Evolutionary conservation across 139 green algal species (phyloP).

Genomic region (Diplosphaera chodatii): DNA sequence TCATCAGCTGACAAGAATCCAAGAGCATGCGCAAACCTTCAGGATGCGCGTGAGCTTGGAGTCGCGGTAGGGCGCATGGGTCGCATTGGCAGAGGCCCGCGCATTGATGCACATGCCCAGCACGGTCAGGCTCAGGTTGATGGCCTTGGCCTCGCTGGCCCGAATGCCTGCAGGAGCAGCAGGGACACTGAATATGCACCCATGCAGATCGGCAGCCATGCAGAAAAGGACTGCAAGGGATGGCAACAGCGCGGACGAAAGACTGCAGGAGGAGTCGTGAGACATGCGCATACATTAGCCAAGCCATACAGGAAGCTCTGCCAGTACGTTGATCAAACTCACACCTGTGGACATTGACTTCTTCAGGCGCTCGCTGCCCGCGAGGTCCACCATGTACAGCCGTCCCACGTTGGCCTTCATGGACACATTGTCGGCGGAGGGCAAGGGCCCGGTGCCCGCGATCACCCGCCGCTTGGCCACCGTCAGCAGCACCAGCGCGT

Average conservation of each 20-base stretch:
- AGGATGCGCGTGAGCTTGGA: constrained; percentile 78
- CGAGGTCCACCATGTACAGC: constrained; percentile 94
- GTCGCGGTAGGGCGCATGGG: constrained; percentile 70
- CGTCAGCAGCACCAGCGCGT: constrained; percentile 78
- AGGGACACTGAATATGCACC: too few relatives aligned
- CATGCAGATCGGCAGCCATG: too few relatives aligned
- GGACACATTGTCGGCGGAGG: constrained; percentile 7
- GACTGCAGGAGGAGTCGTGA: too few relatives aligned
- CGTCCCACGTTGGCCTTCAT: constrained; percentile 66
- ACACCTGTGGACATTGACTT: constrained; percentile 71
- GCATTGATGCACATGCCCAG: constrained; percentile 65
- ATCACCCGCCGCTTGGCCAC: constrained; percentile 55
- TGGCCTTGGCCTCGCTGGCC: constrained; percentile 61
- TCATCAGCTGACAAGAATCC: too few relatives aligned
- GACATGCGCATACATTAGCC: too few relatives aligned
- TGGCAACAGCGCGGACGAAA: too few relatives aligned
- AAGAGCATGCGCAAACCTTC: constrained; percentile 43
- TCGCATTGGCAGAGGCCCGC: constrained; percentile 31
- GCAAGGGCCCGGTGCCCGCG: not conserved
- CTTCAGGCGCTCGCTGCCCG: constrained; percentile 86
- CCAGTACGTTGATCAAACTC: not conserved
- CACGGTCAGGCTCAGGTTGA: constrained; percentile 71
- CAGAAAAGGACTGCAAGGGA: too few relatives aligned
- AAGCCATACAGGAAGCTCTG: not conserved
- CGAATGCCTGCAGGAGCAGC: constrained; percentile 14